Evolutionary conservation across 2,329 filamentous ascomycete species (phyloP), one percentile per base, ranked within the genome.

Genomic region (Pseudogymnoascus sp.): DNA sequence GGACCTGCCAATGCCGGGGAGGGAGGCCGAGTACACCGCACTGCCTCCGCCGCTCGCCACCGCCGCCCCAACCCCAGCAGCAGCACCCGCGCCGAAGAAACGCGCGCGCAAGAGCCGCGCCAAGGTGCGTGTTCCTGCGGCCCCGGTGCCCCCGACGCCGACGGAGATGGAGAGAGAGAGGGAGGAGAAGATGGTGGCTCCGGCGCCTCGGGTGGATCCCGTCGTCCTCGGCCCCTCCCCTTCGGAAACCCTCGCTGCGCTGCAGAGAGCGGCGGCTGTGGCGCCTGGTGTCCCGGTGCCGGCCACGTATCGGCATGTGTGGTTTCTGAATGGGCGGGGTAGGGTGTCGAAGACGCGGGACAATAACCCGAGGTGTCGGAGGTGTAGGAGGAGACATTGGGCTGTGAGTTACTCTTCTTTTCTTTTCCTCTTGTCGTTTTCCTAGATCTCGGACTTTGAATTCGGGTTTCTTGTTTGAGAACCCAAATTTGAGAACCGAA

Each of bases 311-410:
- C 43, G 43, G n/a, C 43, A 50, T 8, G 14, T 50, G 3, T 50
- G 43, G 43, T 50, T 50, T 18, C 25, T 50, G 14, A 50, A 50
- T 8, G 43, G 43, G n/a, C 14, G 43, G 14, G 43, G 43, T 7
- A 16, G 43, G 43, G 43, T 50, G 43, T 50, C 43, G 25, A 50
- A 50, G 43, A 50, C 43, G 8, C 43, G 43, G 25, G 43, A 50
- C 12, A 50, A 50, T 25, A 50, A 50, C 8, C 43, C 43, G 43
- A 16, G 43, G 8, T 50, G 43, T 16, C 43, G 4, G 43, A 11
- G 43, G 6, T 50, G 43, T 9, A 50, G 43, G 43, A 50, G n/a
- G 25, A 50, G 43, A 7, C 43, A 50, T 18, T 50, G 43, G 43
- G 43, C 43, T 1, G 43, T 50, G 2, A 50, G 43, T 50, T 30